Evolutionary conservation across 139 green algal species (phyloP).

Genomic region (Chlamydomonas sp.): DNA sequence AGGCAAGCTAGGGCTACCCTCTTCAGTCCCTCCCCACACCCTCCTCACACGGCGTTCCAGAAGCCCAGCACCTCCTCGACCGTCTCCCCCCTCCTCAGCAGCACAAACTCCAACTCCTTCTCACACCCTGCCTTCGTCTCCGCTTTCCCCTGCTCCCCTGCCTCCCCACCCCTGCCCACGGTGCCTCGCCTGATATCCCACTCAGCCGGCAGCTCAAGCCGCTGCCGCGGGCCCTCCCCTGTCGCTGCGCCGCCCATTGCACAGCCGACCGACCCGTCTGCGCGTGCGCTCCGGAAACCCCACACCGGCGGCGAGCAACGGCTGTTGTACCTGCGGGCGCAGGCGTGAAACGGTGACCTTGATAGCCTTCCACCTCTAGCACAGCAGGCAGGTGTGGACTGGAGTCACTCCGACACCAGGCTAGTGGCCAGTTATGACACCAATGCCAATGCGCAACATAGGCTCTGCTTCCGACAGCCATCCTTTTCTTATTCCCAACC

Average conservation of each 20-base stretch:
- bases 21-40: neutral
- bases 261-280: neutral
- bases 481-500: too few species aligned
- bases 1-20: too few species aligned
- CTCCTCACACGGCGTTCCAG: constrained; percentile 40
- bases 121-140: neutral
- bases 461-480: too few species aligned
- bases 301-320: constrained; percentile 47
- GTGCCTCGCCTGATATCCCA: neutral
- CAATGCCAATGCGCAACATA: too few species aligned
- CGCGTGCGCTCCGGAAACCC: constrained; percentile 12
- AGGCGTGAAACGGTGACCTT: too few species aligned
- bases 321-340: constrained; percentile 47
- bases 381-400: too few species aligned
- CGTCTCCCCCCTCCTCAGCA: constrained; percentile 45
- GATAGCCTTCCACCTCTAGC: too few species aligned
- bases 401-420: too few species aligned
- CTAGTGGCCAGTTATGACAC: too few species aligned
- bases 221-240: neutral
- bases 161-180: neutral
- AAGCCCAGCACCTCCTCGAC: constrained; percentile 51
- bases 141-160: neutral
- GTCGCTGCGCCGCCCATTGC: neutral
- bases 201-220: neutral
- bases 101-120: neutral